phyloP scores from a whole-genome alignment of 441 rosid species.

The Gossypium aridum region DNA sequence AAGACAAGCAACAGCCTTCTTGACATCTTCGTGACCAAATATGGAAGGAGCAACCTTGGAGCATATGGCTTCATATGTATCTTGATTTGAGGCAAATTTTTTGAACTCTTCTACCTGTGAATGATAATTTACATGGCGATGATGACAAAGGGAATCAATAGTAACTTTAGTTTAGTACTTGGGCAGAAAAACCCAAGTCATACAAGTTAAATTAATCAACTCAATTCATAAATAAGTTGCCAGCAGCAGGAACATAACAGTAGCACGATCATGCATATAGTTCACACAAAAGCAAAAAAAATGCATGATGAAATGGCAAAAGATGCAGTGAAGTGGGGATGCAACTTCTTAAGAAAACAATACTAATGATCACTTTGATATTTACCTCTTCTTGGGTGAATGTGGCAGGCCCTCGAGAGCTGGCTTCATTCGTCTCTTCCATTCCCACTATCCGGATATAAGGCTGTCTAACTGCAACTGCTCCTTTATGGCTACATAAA shows the following conservation, averaged over 20 bases:
- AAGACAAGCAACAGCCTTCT: constrained; percentile 90
- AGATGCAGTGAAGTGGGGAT: background rate
- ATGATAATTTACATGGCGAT: background rate
- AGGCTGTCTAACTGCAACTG: constrained; percentile 94
- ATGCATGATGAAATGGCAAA: background rate
- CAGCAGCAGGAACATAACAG: background rate
- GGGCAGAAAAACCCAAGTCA: background rate
- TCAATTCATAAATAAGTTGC: background rate
- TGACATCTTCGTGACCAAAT: constrained; percentile 88
- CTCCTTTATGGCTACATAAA: constrained; percentile 69
- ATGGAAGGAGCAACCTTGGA: constrained; percentile 92
- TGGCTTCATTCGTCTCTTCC: constrained; percentile 77
- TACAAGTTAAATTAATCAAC: background rate
- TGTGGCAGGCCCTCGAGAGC: constrained; percentile 66
- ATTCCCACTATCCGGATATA: constrained; percentile 86
- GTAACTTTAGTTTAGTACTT: background rate
- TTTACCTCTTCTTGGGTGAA: constrained; percentile 82
- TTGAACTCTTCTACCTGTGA: constrained; percentile 88
- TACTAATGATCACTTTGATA: background rate
- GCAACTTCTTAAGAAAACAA: background rate
- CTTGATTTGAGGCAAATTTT: constrained; percentile 58
- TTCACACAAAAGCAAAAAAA: background rate
- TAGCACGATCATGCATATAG: background rate
- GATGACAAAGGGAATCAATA: background rate
- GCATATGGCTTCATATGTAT: constrained; percentile 57